A percentile compares a stretch with the other conserved stretches of the same genome.
These are phyloP conservation scores for Daldinia decipiens DNA, from an alignment of 495 filamentous ascomycete species.

Conservation along the genomic window DNA sequence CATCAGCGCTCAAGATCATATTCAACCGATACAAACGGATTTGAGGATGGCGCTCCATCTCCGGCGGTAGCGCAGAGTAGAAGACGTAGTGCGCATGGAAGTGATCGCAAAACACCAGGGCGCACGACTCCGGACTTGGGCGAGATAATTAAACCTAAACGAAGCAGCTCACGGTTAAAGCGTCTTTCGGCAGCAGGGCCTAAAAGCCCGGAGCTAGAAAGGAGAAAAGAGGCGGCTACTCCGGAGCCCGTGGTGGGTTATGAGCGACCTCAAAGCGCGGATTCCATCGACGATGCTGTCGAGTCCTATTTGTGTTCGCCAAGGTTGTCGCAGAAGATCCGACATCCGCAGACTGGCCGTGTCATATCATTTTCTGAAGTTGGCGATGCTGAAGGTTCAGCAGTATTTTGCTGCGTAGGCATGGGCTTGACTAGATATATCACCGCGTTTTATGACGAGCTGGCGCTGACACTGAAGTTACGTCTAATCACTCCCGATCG, in stretches of 20 bases:
- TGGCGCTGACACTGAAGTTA: slow-evolving; percentile 87
- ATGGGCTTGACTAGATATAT: slow-evolving; percentile 98
- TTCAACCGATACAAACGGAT: slow-evolving; percentile 44
- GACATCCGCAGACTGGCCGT: slow-evolving; percentile 84
- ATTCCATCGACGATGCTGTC: slow-evolving; percentile 90
- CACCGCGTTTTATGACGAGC: slow-evolving; percentile 96
- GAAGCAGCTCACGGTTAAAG: slow-evolving; percentile 60
- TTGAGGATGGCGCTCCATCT: slow-evolving; percentile 74
- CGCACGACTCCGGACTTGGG: slow-evolving; percentile 55
- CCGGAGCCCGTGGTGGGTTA: slow-evolving; percentile 55
- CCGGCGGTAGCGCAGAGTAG: slow-evolving; percentile 70
- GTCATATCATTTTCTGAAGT: slow-evolving; percentile 97
- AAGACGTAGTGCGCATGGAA: slow-evolving; percentile 56
- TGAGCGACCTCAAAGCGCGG: slow-evolving; percentile 76
- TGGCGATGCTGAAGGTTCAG: slow-evolving; percentile 88
- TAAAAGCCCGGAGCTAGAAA: slow-evolving; percentile 53
- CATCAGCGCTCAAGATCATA: slow-evolving; percentile 45
- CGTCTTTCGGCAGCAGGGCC: slow-evolving; percentile 54
- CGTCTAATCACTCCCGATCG: slow-evolving; percentile 93
- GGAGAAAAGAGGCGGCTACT: slow-evolving; percentile 41
- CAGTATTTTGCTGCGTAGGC: slow-evolving; percentile 95
- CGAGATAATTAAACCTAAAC: slow-evolving; percentile 53
- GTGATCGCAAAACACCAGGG: slow-evolving; percentile 55
- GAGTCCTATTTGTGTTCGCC: slow-evolving; percentile 85
- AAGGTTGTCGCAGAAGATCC: slow-evolving; percentile 85